A percentile compares a stretch with the other conserved stretches of the same genome.
Evolutionary conservation across 2,329 filamentous ascomycete species (phyloP).

Genomic region (Xylariales sp.): DNA sequence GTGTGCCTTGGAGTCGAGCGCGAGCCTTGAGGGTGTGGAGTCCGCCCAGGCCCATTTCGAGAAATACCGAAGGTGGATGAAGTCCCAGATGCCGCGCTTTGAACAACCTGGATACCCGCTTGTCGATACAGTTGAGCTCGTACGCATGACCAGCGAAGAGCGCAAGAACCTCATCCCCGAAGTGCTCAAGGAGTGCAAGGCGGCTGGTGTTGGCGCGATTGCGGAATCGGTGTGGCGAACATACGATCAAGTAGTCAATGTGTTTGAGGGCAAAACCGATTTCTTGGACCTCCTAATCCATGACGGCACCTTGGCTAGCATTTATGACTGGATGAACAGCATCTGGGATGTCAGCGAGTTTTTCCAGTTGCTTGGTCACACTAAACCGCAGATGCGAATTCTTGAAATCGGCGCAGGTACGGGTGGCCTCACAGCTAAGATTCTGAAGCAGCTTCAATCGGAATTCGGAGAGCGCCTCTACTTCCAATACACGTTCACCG

Average conservation of each 20-base stretch:
- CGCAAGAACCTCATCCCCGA: background rate
- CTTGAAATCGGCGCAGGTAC: constrained; percentile 4
- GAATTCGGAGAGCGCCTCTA: background rate
- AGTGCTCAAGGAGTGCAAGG: background rate
- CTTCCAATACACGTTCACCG: background rate
- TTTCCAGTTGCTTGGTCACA: background rate
- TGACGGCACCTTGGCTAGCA: background rate
- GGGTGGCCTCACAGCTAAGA: background rate
- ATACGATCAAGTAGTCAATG: background rate
- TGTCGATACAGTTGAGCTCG: background rate
- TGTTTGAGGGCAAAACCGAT: background rate
- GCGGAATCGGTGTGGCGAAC: background rate
- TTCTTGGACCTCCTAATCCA: background rate
- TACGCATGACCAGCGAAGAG: background rate
- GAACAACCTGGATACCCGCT: background rate
- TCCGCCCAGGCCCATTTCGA: background rate
- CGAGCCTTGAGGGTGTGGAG: background rate
- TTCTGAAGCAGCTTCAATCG: background rate
- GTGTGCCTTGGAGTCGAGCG: background rate
- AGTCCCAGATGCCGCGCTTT: background rate
- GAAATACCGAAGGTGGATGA: background rate
- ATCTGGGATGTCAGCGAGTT: background rate
- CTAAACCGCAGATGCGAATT: constrained; percentile 2
- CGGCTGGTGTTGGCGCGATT: background rate
- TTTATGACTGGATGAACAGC: background rate